phyloP scores from a whole-genome alignment of 495 filamentous ascomycete species.

The Clavariopsis aquatica region DNA sequence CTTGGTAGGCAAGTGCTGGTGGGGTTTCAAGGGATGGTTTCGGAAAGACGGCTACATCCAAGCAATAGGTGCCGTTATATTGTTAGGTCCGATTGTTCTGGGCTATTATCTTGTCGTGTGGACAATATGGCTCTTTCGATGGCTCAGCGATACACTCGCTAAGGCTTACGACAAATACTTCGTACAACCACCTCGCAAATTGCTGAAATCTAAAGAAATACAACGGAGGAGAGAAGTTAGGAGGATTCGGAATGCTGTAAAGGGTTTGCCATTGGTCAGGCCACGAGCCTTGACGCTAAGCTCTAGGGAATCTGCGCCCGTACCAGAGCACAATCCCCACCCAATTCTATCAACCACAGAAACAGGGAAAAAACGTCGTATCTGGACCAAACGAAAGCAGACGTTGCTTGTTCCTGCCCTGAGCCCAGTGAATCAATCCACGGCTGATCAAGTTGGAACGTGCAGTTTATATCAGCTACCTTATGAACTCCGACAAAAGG shows the following conservation, averaged over 20 bases:
- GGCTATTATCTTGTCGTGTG: no score
- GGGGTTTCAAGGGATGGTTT: no score
- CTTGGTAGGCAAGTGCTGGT: no score
- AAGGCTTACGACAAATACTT: not conserved
- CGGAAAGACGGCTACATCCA: no score
- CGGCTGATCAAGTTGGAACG: slow-evolving; percentile 1
- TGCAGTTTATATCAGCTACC: slow-evolving; percentile 4
- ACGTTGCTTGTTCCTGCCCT: not conserved
- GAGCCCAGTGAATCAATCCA: not conserved
- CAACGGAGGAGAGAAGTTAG: not conserved
- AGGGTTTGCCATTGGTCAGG: not conserved
- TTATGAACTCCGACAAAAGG: not conserved
- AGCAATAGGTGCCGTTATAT: no score
- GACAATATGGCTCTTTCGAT: no score
- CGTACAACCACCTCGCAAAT: not conserved
- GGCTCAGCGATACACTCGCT: not conserved
- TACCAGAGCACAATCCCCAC: no score
- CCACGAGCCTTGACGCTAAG: not conserved
- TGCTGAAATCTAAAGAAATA: slow-evolving; percentile 1
- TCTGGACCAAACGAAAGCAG: not conserved
- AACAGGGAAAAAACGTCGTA: not conserved
- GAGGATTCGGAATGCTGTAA: not conserved
- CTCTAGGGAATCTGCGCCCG: not conserved
- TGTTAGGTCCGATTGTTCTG: no score
- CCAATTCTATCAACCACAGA: not conserved